Evolutionary conservation across 2,329 filamentous ascomycete genomes (phyloP).

Genomic region (Verticillium longisporum): DNA sequence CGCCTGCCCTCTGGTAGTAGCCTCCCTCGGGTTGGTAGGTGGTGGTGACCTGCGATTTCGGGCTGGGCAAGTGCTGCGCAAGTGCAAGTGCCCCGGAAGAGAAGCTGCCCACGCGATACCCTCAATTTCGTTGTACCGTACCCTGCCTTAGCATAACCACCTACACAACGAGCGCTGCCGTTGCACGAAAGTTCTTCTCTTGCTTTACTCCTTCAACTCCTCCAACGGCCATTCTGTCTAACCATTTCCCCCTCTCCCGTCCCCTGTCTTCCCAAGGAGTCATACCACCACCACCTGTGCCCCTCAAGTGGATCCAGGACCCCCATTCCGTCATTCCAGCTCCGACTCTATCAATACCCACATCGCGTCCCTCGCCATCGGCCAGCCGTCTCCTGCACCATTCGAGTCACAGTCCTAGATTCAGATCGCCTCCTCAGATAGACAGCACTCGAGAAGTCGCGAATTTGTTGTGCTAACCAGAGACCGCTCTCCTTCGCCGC

Average conservation of each 20-base stretch:
- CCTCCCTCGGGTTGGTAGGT: too few relatives aligned
- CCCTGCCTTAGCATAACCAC: too few relatives aligned
- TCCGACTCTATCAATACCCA: neutral
- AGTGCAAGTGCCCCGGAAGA: too few relatives aligned
- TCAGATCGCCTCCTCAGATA: neutral
- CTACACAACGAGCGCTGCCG: too few relatives aligned
- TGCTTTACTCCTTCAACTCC: too few relatives aligned
- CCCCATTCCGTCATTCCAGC: conserved; percentile 10
- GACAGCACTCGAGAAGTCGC: neutral
- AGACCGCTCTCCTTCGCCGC: neutral
- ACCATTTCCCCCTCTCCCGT: neutral
- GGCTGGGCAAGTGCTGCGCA: neutral
- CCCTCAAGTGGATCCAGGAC: neutral
- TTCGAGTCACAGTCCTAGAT: neutral
- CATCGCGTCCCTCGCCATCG: conserved; percentile 1
- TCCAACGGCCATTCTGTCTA: too few relatives aligned
- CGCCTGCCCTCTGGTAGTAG: too few relatives aligned
- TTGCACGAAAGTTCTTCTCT: too few relatives aligned
- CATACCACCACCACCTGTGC: neutral
- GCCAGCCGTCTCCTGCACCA: neutral
- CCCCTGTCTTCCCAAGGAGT: neutral
- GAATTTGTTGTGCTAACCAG: conserved; percentile 1
- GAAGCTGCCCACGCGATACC: too few relatives aligned
- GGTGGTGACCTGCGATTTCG: neutral
- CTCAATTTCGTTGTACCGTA: too few relatives aligned